phyloP scores from a whole-genome alignment of 192 early-diverging fungal genomes.

The Phlyctochytrium planicorne region DNA sequence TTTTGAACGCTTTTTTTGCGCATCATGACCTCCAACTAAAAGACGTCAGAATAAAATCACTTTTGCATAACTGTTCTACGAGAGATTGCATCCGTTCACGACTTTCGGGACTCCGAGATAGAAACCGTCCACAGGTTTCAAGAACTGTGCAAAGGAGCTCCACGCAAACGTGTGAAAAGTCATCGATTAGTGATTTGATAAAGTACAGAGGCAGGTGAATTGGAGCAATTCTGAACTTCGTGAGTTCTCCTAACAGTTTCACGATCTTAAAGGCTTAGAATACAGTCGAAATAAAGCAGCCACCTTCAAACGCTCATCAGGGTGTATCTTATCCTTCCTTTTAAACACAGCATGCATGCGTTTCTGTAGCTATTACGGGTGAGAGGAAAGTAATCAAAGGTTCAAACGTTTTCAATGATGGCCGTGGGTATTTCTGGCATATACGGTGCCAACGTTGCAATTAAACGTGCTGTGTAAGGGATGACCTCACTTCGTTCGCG shows the following conservation, averaged over 20 bases:
- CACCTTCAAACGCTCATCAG: slow-evolving; percentile 77
- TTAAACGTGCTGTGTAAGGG: slow-evolving; percentile 87
- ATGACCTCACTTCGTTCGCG: slow-evolving; percentile 79
- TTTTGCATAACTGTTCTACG: slow-evolving; percentile 34
- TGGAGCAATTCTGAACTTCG: slow-evolving; percentile 89
- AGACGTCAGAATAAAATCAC: slow-evolving; percentile 4
- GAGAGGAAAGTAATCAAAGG: not conserved
- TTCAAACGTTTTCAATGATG: slow-evolving; percentile 62
- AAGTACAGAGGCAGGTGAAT: slow-evolving; percentile 79
- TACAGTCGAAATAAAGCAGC: slow-evolving; percentile 3
- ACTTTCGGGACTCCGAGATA: slow-evolving; percentile 77
- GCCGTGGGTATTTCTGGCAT: slow-evolving; percentile 81
- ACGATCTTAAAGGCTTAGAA: not conserved
- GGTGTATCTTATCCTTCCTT: slow-evolving; percentile 67
- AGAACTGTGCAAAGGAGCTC: slow-evolving; percentile 80
- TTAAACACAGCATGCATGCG: slow-evolving; percentile 71
- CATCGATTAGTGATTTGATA: slow-evolving; percentile 81
- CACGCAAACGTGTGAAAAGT: slow-evolving; percentile 80
- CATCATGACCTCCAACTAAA: slow-evolving; percentile 83
- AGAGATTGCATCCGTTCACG: slow-evolving; percentile 64
- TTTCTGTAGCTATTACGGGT: slow-evolving; percentile 57
- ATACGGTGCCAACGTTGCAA: slow-evolving; percentile 82
- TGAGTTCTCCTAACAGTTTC: slow-evolving; percentile 85
- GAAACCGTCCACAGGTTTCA: slow-evolving; percentile 86
- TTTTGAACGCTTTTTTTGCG: slow-evolving; percentile 83